Percentiles rank a stretch among this genome's conserved stretches.
phyloP scores from a whole-genome alignment of 345 rosid genomes.

The Corchorus olitorius region DNA sequence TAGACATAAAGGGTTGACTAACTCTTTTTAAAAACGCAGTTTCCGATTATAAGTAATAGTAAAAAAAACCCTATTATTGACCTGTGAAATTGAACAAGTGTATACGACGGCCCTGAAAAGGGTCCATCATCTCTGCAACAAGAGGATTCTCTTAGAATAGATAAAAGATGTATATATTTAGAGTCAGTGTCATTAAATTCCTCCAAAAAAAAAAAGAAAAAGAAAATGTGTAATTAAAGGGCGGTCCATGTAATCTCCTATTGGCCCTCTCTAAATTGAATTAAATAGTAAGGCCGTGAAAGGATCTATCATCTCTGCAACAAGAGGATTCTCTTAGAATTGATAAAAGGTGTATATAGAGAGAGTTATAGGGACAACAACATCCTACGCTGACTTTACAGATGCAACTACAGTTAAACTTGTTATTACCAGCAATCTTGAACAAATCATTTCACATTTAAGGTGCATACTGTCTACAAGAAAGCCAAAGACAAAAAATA shows the following conservation, averaged over 20 bases:
- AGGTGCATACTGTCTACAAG: neutral
- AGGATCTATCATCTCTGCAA: neutral
- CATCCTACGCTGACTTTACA: neutral
- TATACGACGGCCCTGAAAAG: neutral
- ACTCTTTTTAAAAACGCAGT: neutral
- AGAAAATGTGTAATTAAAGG: conserved; percentile 71
- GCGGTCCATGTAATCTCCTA: conserved; percentile 58
- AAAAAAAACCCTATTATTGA: neutral
- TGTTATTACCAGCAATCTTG: neutral
- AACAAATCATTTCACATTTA: neutral
- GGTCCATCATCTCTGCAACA: neutral
- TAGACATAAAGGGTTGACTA: neutral
- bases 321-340: neutral
- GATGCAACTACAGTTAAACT: neutral
- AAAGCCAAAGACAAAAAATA: neutral
- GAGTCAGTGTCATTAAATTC: too few relatives aligned
- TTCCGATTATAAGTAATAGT: neutral
- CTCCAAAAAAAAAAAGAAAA: too few relatives aligned
- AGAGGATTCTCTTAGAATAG: neutral
- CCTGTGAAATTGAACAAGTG: neutral
- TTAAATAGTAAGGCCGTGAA: neutral
- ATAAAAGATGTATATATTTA: neutral
- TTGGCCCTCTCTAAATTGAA: too few relatives aligned
- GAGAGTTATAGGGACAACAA: neutral
- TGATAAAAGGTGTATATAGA: neutral